Conservation (phyloP, 768 basidiomycete species). For the Tulasnella calospora region DNA sequence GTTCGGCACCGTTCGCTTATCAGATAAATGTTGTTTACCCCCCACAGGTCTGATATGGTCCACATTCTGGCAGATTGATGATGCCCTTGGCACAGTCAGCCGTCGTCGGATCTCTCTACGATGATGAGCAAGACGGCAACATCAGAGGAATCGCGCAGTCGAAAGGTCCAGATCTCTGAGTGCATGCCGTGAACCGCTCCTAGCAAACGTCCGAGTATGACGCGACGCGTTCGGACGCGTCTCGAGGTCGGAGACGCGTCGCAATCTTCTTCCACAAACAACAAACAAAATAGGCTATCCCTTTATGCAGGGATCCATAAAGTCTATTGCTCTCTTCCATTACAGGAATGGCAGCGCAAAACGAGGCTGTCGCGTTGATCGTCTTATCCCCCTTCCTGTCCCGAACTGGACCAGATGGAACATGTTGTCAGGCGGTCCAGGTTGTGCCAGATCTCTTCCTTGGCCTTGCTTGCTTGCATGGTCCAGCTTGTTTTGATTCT, state of each 20-base stretch:
- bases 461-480: neutral
- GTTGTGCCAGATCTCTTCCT: neutral
- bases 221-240: neutral
- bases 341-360: neutral
- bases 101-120: neutral
- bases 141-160: neutral
- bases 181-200: neutral
- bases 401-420: neutral
- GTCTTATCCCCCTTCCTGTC: neutral
- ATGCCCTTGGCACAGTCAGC: neutral
- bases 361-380: neutral
- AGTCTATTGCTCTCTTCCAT: neutral
- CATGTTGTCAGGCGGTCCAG: neutral
- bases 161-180: neutral
- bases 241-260: neutral
- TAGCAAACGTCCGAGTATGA: neutral
- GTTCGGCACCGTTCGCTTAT: slow-evolving; percentile 4
- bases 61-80: neutral
- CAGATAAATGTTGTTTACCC: neutral
- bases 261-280: neutral
- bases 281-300: neutral
- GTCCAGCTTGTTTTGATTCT: neutral
- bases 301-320: neutral
- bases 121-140: slow-evolving; percentile 5
- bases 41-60: neutral